Base-by-base conservation (phyloP, 495 filamentous ascomycete genomes). In the Parathielavia hyrcaniae region DNA sequence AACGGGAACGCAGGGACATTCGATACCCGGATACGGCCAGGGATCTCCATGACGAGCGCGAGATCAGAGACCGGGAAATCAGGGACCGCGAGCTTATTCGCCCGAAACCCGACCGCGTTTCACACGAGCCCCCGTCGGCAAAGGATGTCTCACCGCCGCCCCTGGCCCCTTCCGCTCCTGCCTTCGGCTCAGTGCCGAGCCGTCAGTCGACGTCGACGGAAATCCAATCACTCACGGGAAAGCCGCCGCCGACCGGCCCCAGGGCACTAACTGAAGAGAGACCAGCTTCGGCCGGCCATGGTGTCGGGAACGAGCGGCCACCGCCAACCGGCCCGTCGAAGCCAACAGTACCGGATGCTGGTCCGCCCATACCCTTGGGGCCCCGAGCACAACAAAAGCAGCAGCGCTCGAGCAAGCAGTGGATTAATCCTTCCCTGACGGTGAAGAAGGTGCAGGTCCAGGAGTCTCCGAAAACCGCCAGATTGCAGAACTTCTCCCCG, bases 131-230 rank as follows among this genome's bases (percentile, higher is more conserved):
- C 1, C 65, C 69, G 35, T 70, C 63, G 65, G 73, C 69, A 61
- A 77, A 72, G 61, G 77, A 70, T 59, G 73, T 72, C 64, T 79
- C 87, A 20, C 85, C 89, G 12, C 89, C 89, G 17, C 87, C 88
- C n/a, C 76, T 87, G 49, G 86, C 86, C 39, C 88, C 89, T 13
- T 85, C 88, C 35, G 89, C 91, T 4, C 89, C 89, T 17, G 86
- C 88, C 2, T 92, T 95, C 75, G 88, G 88, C 12, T 87, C 85
- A 9, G 75, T 76, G 2, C 80, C 80, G 5, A 74, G 72, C 38
- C 70, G 75, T 36, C 64, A 75, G 34, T 52, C 71, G 6, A 71
- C 73, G 22, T 53, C 71, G 13, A 63, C 72, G 11, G 68, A 73
- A 43, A 65, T 78, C 49, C 62, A 55, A 48, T 71, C 70, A n/a